Evolutionary conservation across 306 rosid genomes (phyloP).

Genomic region (Begonia fuchsioides): DNA sequence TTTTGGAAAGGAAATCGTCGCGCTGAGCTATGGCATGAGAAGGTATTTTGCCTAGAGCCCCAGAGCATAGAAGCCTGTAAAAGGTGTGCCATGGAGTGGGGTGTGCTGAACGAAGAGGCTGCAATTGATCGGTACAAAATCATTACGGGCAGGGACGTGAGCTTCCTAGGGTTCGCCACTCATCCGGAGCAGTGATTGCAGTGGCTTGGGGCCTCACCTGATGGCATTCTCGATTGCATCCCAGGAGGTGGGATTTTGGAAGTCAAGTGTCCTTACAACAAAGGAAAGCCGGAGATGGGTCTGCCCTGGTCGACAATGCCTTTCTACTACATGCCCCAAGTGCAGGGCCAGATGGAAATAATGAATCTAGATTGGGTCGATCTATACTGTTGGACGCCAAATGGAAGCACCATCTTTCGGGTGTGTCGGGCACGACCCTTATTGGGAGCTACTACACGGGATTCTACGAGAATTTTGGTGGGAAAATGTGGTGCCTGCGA

Average conservation of each 20-base stretch:
- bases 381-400: constrained; percentile 87
- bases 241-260: constrained; percentile 67
- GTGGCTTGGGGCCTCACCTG: constrained; percentile 98
- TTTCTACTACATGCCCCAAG: constrained; percentile 95
- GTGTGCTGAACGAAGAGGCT: constrained; percentile 57
- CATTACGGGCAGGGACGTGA: constrained; percentile 66
- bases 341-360: constrained; percentile 93
- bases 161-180: constrained; percentile 58
- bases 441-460: constrained; percentile 67
- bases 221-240: constrained; percentile 59
- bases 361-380: constrained; percentile 85
- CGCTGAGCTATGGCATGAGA: constrained; percentile 70
- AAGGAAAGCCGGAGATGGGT: constrained; percentile 81
- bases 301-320: constrained; percentile 82
- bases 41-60: constrained; percentile 40
- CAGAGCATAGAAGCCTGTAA: constrained; percentile 25
- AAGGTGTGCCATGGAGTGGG: constrained; percentile 76
- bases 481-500: constrained; percentile 87
- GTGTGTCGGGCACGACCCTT: constrained; percentile 45
- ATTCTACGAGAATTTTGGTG: constrained; percentile 87
- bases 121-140: constrained; percentile 64
- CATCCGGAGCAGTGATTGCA: constrained; percentile 39
- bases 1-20: constrained; percentile 88
- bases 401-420: constrained; percentile 81
- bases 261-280: constrained; percentile 93